Evolutionary conservation across 208 protist species (phyloP).

Genomic region (Trypanosoma conorhini): DNA sequence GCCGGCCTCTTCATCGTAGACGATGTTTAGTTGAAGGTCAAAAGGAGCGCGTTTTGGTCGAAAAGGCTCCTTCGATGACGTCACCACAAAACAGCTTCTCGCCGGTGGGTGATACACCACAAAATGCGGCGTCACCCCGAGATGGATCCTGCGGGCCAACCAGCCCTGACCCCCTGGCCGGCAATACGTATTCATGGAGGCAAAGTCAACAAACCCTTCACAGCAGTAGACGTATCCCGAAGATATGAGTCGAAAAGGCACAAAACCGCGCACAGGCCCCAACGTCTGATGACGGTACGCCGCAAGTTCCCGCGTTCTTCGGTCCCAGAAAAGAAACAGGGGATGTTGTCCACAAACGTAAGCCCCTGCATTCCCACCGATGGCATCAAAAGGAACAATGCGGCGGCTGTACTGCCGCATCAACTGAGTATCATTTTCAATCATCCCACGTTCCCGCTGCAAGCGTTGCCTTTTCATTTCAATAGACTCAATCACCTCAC

Average conservation of each 20-base stretch:
- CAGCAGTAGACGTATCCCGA: conserved; percentile 80
- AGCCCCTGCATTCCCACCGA: conserved; percentile 54
- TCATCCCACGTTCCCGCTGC: conserved; percentile 47
- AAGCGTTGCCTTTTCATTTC: conserved; percentile 69
- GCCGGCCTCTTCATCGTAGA: conserved; percentile 47
- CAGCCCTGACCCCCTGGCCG: conserved; percentile 49
- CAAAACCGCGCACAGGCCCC: conserved; percentile 72
- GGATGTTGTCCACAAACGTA: conserved; percentile 89
- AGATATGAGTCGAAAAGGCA: conserved; percentile 57
- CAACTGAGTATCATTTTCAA: conserved; percentile 61
- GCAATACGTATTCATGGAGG: conserved; percentile 62
- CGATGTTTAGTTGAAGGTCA: conserved; percentile 74
- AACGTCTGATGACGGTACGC: conserved; percentile 56
- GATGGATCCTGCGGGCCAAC: conserved; percentile 65
- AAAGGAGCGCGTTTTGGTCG: conserved; percentile 69
- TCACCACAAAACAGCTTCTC: conserved; percentile 70
- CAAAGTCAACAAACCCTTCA: conserved; percentile 82
- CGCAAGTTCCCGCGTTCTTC: conserved; percentile 50
- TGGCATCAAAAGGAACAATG: conserved; percentile 50
- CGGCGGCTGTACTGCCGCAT: conserved; percentile 69
- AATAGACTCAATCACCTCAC: conserved; percentile 77
- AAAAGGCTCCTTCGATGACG: conserved; percentile 65
- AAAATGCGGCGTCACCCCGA: conserved; percentile 82
- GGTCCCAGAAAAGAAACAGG: conserved; percentile 74
- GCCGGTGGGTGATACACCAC: conserved; percentile 72